Evolutionary conservation across 805 yeast genomes (phyloP), one percentile per base, ranked within the genome.

Genomic region (Candida verbasci): DNA sequence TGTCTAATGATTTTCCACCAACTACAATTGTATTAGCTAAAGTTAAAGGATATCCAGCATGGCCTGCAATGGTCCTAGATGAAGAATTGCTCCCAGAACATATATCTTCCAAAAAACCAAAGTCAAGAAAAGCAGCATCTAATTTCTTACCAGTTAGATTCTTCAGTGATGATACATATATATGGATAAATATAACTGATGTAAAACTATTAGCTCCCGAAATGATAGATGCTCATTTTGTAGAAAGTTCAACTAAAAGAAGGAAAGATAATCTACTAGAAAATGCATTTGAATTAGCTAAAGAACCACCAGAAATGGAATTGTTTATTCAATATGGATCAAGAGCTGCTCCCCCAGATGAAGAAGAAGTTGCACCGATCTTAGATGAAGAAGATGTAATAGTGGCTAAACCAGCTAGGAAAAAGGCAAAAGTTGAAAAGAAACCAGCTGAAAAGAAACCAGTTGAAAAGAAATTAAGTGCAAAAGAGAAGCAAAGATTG

Each of bases 41-140:
- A 56, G 78, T 86, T 32, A 86, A 85, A 51, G 94, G 95, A 7
- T 86, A 79, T 53, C 85, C 95, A 2, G 82, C 89, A 28, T 86
- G 96, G 96, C 96, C 96, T 0, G 88, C 89, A 2, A 80, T 86
- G 78, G 78, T 85, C 3, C 71, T 86, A 3, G 81, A 80, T 1
- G 73, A 65, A 41, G 68, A 70, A 12, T 56, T 75, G 6, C 65
- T 86, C 5, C 93, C 95, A 0, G 74, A 63, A 15, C 62, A 69
- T 46, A 74, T 85, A 20, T 45, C 60, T 17, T 55, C 58, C 12
- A 70, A 67, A 42, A 72, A 68, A 39, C 85, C 86, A 11, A 74
- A 74, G 45, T 27, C 56, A 17, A 37, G 33, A 27, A 14, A 34
- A 9, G 6, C 36, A 6, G 45, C 35, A 37, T 39, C 39, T 0